Evolutionary conservation across 225 moss, liverwort and hornwort genomes (phyloP).

Genomic region (Marchantia polymorpha): DNA sequence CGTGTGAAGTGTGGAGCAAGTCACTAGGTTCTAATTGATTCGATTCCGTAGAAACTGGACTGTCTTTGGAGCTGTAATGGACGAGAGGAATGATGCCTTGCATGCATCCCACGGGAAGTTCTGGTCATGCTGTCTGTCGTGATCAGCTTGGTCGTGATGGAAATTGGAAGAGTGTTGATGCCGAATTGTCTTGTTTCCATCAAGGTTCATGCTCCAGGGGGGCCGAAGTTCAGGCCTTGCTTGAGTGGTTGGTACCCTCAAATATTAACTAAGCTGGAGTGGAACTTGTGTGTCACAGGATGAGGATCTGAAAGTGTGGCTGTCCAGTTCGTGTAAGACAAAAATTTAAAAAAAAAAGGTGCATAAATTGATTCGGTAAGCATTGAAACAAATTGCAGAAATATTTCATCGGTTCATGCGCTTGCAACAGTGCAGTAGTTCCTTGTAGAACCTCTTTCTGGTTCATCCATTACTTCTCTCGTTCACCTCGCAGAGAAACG

Average conservation of each 20-base stretch:
- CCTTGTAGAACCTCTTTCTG: neutral
- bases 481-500: neutral
- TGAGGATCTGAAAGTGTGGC: neutral
- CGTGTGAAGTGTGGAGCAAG: neutral
- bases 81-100: neutral
- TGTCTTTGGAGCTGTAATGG: neutral
- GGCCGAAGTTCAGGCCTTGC: neutral
- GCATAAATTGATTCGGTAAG: constrained; percentile 2
- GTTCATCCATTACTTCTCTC: no score
- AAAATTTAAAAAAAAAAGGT: neutral
- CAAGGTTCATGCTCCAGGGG: neutral
- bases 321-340: neutral
- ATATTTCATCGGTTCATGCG: neutral
- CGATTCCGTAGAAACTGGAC: neutral
- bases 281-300: neutral
- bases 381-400: neutral
- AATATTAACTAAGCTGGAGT: neutral
- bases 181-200: no score
- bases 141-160: neutral
- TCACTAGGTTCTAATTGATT: neutral
- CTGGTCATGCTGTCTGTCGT: neutral
- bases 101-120: neutral
- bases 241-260: neutral
- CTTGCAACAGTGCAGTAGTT: neutral
- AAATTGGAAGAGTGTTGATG: neutral